These are phyloP conservation scores for Camellia lanceoleosa DNA, from an alignment of 148 eudicot genomes.

Conservation along the genomic window DNA sequence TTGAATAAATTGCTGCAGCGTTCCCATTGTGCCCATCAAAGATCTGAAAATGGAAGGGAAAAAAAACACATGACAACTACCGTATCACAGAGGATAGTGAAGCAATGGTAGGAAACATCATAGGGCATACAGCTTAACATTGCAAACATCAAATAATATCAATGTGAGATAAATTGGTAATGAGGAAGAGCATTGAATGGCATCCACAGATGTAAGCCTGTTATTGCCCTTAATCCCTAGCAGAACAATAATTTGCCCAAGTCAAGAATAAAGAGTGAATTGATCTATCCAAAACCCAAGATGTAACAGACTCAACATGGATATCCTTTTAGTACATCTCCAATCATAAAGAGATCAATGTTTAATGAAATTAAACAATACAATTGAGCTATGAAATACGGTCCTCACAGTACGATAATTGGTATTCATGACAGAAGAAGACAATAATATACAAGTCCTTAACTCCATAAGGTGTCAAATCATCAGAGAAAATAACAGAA, in stretches of 20 bases:
- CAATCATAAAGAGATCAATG: not conserved
- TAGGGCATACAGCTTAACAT: not conserved
- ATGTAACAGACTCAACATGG: slow-evolving; percentile 2
- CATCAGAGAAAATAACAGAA: not conserved
- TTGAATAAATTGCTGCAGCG: slow-evolving; percentile 77
- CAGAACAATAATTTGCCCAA: not conserved
- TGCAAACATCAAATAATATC: not conserved
- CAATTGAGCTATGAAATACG: not conserved
- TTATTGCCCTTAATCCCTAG: not conserved
- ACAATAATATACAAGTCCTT: not conserved
- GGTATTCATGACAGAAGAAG: not conserved
- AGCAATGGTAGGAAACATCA: not conserved
- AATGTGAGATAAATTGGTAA: not conserved
- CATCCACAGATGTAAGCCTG: too few species aligned
- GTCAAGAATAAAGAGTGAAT: not conserved
- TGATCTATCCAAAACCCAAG: not conserved
- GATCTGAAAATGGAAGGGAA: slow-evolving; percentile 33
- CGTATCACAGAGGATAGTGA: not conserved
- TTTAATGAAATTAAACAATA: not conserved
- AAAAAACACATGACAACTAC: not conserved
- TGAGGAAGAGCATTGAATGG: too few species aligned
- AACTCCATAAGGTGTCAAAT: not conserved
- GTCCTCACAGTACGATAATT: not conserved
- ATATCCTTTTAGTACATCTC: not conserved
- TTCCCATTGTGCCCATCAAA: slow-evolving; percentile 91